Evolutionary conservation across 352 stramenopile genomes (phyloP), one percentile per base, ranked within the genome.

Genomic region (Pythium chondricola): DNA sequence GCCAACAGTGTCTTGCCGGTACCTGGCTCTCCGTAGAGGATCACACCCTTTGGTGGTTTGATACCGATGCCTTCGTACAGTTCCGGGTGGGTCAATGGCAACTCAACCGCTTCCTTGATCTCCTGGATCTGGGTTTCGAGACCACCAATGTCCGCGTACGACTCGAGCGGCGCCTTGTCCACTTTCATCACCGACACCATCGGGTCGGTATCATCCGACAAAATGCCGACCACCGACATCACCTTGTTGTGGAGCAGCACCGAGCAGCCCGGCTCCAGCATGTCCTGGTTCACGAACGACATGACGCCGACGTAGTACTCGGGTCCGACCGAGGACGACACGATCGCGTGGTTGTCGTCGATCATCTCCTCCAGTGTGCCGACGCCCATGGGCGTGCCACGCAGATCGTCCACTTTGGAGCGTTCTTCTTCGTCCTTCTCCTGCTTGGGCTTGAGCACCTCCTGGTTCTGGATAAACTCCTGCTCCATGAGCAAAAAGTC

Each of bases 121-220:
- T 97, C 86, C 60, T 96, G 87, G 61, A 98, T 97, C 76, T 99
- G 97, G 43, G 93, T 89, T 71, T 99, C 97, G 5, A 99, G 68
- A 8, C 97, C 97, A 58, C 97, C 97, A 74, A 99, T 99, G 53
- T 99, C 97, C 7, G 96, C 97, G 69, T 99, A 99, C 43, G 90
- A 98, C 65, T 99, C 97, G 5, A 98, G 65, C 16, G 97, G 97
- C 27, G 96, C 97, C 76, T 99, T 99, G 64, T 99, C 96, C 3
- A 99, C 97, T 78, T 99, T 99, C 97, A 99, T 99, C 30, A 99
- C 96, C 43, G 78, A 95, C 25, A 99, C 97, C 90, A 99, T 98
- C 5, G 97, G 96, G 74, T 99, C 97, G 11, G 95, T 96, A 74
- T 99, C 96, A 68, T 99, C 97, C 13, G 88, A 81, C 24, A 99